Conservation (phyloP, 257 asterid species). For the Ajuga chamaepitys region DNA sequence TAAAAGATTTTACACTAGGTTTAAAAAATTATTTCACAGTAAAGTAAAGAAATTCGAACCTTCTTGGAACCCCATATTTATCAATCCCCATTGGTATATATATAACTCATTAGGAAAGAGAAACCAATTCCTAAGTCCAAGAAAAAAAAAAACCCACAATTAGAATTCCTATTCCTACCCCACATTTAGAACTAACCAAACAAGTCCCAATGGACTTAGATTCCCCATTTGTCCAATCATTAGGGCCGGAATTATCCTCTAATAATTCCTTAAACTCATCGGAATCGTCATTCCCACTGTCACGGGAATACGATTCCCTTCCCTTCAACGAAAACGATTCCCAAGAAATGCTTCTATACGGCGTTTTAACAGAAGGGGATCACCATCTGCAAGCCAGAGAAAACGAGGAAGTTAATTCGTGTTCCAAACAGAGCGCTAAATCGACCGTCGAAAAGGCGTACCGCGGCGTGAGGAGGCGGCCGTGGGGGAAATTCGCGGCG, state of each 20-base stretch:
- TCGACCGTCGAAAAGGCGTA: constrained; percentile 36
- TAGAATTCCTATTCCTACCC: not conserved
- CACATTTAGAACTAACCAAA: not conserved
- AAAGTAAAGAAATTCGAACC: no score
- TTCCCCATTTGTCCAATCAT: constrained; percentile 13
- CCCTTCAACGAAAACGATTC: constrained; percentile 41
- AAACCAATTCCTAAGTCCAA: not conserved
- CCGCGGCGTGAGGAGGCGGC: constrained; percentile 74
- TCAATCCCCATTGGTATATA: not conserved
- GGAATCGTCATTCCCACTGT: constrained; percentile 17
- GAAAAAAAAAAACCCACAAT: not conserved
- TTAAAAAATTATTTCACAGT: no score
- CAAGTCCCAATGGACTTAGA: constrained; percentile 15
- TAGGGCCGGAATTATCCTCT: constrained; percentile 2
- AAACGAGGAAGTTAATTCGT: constrained; percentile 35
- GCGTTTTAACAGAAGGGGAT: constrained; percentile 25
- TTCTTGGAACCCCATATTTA: not conserved
- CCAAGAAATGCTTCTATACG: constrained; percentile 31
- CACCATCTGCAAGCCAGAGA: constrained; percentile 17
- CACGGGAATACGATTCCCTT: constrained; percentile 25
- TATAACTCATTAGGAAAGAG: not conserved
- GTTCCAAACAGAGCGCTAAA: not conserved
- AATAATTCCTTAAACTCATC: constrained; percentile 13
- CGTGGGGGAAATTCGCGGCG: constrained; percentile 91
- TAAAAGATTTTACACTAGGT: no score